A percentile compares a stretch with the other conserved stretches of the same genome.
phyloP scores from a whole-genome alignment of 2,329 filamentous ascomycete genomes.

The Tolypocladium cylindrosporum region DNA sequence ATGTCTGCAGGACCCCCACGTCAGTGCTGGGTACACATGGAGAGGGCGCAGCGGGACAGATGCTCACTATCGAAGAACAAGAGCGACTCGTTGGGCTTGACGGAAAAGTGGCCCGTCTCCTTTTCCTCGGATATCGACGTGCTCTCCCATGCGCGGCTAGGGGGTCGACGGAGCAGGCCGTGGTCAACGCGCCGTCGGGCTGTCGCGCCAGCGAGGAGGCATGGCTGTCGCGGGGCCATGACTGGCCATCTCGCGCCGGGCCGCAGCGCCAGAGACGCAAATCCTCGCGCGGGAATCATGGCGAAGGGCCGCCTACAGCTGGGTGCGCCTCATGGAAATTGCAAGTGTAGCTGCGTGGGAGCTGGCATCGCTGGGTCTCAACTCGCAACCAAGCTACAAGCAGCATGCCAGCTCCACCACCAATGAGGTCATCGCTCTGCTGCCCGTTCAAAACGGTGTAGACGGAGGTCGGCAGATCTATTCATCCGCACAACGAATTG shows the following conservation, averaged over 20 bases:
- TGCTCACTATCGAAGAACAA: constrained; percentile 79
- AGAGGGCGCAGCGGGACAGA: neutral
- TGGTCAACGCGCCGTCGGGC: neutral
- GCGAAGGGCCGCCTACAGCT: constrained; percentile 2
- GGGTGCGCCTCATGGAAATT: constrained; percentile 5
- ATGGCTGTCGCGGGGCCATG: neutral
- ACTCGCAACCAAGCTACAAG: neutral
- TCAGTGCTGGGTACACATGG: neutral
- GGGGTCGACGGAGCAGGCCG: neutral
- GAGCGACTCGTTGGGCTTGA: constrained; percentile 66
- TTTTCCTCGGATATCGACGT: constrained; percentile 36
- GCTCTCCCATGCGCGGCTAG: constrained; percentile 2
- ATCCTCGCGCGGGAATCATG: constrained; percentile 19
- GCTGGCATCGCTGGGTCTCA: neutral
- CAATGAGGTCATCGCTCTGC: constrained; percentile 10
- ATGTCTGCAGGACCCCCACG: constrained; percentile 47
- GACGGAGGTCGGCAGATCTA: constrained; percentile 14
- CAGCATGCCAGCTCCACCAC: constrained; percentile 1
- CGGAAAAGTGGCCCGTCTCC: constrained; percentile 72
- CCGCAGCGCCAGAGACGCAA: constrained; percentile 11
- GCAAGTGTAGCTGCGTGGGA: neutral
- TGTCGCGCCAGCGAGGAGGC: constrained; percentile 3
- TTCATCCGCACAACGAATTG: constrained; percentile 10
- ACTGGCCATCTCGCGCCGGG: neutral
- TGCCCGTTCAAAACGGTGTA: too few relatives aligned